Evolutionary conservation across 345 rosid species (phyloP), one percentile per base, ranked within the genome.

Genomic region (Brassica nigra): DNA sequence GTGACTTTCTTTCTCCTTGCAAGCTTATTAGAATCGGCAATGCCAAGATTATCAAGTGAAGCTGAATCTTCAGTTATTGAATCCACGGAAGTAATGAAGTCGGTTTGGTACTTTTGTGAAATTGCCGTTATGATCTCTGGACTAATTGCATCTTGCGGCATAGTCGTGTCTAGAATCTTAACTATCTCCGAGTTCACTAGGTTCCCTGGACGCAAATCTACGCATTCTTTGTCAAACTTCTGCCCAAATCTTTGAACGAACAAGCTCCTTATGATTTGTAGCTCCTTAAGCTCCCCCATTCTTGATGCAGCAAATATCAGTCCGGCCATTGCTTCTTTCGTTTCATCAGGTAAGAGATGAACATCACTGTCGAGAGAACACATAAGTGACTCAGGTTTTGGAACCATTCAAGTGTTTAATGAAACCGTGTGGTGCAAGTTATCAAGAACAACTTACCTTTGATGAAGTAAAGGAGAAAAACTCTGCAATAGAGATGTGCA

Each of bases 271-370:
- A 84, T 14, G 29, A 27, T 1, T 2, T 80, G 79, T 11, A 85
- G 81, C 70, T 81, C 87, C 10, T 55, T 68, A 31, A 85, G 39
- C 73, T 84, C 86, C 14, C 87, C 90, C 14, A 85, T 84, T 79
- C 86, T 87, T 47, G 87, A 78, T 31, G 88, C 85, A 12, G 84
- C 85, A 76, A 76, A 85, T 36, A 84, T 59, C 6, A 87, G 1
- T n/a, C 82, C 84, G 5, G 86, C 81, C 39, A 83, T 66, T 49
- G 86, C 83, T 78, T 83, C 81, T 55, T 61, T 55, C 7, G 70
- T 73, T 68, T 73, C 84, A 28, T 76, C 37, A 0, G 86, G 80
- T 63, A 87, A 76, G 34, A 28, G 29, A 34, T 62, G 42, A 76
- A 81, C 77, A 74, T 70, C 61, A 8, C 71, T 81, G 29, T 2